Conservation (phyloP, 202 grass and related monocot species). For the Schoenoplectus triqueter region DNA sequence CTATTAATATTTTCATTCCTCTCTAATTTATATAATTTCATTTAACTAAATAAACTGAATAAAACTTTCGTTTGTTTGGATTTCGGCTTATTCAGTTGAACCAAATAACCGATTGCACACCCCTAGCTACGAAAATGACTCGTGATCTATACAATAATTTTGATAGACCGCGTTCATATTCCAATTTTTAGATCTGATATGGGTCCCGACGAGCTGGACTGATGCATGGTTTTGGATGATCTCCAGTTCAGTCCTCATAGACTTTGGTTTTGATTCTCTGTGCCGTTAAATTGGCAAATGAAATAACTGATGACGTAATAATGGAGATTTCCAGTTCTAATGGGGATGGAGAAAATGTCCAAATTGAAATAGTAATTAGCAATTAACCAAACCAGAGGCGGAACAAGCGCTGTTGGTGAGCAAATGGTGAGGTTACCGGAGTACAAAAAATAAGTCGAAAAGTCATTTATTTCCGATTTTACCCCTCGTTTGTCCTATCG, state of each 20-base stretch:
- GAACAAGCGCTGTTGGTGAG: constrained; percentile 4
- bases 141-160: neutral
- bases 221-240: neutral
- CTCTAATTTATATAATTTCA: too few species aligned
- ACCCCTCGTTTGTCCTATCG: neutral
- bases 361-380: neutral
- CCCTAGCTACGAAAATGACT: neutral
- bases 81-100: too few species aligned
- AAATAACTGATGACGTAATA: neutral
- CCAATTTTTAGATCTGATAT: neutral
- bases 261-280: neutral
- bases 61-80: too few species aligned
- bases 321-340: neutral
- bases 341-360: neutral
- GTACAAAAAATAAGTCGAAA: neutral
- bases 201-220: constrained; percentile 32
- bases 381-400: constrained; percentile 29
- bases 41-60: too few species aligned
- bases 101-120: too few species aligned
- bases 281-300: neutral
- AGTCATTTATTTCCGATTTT: constrained; percentile 31
- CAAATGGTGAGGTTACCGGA: constrained; percentile 29
- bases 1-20: too few species aligned
- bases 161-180: neutral
- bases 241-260: neutral